These are phyloP conservation scores for Mikania micrantha DNA, from an alignment of 129 eudicot genomes.

Conservation along the genomic window DNA sequence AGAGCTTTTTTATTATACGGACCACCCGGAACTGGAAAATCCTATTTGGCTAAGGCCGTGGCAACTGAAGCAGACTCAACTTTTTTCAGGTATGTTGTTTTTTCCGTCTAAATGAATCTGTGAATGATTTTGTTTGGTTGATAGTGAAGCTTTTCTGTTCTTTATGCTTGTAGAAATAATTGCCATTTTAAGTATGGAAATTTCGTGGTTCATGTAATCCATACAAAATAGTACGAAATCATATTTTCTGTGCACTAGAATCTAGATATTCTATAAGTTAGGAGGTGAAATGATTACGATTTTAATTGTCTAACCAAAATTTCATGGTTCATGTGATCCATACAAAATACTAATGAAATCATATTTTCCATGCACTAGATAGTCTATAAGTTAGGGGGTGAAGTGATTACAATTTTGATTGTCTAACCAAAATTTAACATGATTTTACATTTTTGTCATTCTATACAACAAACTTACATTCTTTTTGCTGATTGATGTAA, in stretches of 20 bases:
- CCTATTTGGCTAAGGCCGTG: conserved; percentile 64
- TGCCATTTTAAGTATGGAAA: not conserved
- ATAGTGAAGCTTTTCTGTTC: not conserved
- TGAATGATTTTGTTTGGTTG: not conserved
- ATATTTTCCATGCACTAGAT: not conserved
- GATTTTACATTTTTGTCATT: not conserved
- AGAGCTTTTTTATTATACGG: conserved; percentile 55
- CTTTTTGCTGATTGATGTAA: not conserved
- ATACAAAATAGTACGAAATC: not conserved
- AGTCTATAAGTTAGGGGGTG: not conserved
- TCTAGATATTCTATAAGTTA: not conserved
- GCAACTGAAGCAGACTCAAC: conserved; percentile 65
- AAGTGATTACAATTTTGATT: not conserved
- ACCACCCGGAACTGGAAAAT: conserved; percentile 61
- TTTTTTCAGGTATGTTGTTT: conserved; percentile 37
- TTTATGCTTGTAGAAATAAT: not conserved
- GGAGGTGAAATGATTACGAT: not conserved
- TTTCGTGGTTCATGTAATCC: not conserved
- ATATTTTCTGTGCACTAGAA: not conserved
- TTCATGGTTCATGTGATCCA: not conserved
- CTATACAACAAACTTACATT: not conserved
- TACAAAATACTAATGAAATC: not conserved
- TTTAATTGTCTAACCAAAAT: not conserved
- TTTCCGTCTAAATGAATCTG: not conserved
- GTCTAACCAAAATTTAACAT: not conserved